phyloP scores from a whole-genome alignment of 768 basidiomycete genomes.

The Pholiota conissans region DNA sequence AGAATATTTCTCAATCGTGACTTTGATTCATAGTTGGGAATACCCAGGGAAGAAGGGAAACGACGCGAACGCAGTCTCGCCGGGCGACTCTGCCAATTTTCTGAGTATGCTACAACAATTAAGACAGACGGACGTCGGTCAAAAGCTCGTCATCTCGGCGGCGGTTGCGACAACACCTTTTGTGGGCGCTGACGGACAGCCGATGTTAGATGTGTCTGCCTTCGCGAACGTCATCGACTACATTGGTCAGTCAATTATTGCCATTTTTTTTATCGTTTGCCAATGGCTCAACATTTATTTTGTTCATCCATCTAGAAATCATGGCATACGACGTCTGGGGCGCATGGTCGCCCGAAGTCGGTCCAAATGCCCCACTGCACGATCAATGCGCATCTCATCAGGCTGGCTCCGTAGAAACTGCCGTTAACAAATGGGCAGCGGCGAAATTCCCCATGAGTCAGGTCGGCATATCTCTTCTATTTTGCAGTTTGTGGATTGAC shows the following conservation, averaged over 20 bases:
- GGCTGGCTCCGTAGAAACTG: slow-evolving; percentile 70
- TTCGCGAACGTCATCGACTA: slow-evolving; percentile 64
- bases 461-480: slow-evolving; percentile 17
- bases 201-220: slow-evolving; percentile 62
- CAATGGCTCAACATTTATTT: neutral
- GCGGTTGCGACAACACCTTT: slow-evolving; percentile 40
- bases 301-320: slow-evolving; percentile 36
- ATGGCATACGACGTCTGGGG: slow-evolving; percentile 65
- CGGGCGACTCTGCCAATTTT: slow-evolving; percentile 71
- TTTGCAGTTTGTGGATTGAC: neutral
- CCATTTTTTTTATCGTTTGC: neutral
- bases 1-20: neutral
- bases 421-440: slow-evolving; percentile 67
- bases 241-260: slow-evolving; percentile 27
- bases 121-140: slow-evolving; percentile 47
- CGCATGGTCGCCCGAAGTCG: slow-evolving; percentile 53
- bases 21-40: slow-evolving; percentile 61
- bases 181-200: slow-evolving; percentile 48
- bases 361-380: slow-evolving; percentile 83
- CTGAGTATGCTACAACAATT: slow-evolving; percentile 73
- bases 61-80: slow-evolving; percentile 59
- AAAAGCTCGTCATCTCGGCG: slow-evolving; percentile 53
- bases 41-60: slow-evolving; percentile 69
- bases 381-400: slow-evolving; percentile 61
- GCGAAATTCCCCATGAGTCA: slow-evolving; percentile 71